These are phyloP conservation scores for Pseudogymnoascus sp. DNA, from an alignment of 2,329 filamentous ascomycete species.

Conservation along the genomic window DNA sequence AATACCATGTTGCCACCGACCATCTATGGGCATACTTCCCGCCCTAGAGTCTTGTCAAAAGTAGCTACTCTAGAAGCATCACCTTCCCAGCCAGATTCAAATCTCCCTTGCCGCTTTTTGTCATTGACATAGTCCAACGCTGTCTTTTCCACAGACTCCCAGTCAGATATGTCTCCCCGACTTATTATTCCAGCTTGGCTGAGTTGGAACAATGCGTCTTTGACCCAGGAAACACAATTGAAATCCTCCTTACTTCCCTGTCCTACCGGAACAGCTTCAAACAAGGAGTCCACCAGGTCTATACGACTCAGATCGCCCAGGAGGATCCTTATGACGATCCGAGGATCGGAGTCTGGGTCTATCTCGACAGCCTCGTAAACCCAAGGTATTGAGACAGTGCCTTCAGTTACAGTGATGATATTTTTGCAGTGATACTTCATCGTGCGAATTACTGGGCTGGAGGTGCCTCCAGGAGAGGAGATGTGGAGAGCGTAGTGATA, in stretches of 20 bases:
- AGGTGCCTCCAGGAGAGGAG: background rate
- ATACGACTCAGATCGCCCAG: background rate
- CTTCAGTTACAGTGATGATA: background rate
- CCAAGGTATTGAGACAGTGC: background rate
- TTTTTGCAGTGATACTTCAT: conserved; percentile 29
- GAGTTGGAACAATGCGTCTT: background rate
- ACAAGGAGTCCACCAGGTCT: background rate
- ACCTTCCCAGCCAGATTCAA: background rate
- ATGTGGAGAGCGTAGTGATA: background rate
- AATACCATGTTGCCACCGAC: background rate
- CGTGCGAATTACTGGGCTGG: background rate
- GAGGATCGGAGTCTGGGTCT: background rate
- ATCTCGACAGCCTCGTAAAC: background rate
- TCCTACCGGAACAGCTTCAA: background rate
- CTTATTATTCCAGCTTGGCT: background rate
- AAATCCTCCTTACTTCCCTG: background rate
- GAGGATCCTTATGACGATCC: background rate
- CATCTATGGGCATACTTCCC: background rate
- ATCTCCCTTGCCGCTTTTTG: background rate
- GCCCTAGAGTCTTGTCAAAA: background rate
- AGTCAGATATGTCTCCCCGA: background rate
- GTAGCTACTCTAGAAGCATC: background rate
- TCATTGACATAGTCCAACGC: background rate
- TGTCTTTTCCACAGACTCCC: background rate
- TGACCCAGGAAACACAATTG: background rate